Evolutionary conservation across 208 protist genomes (phyloP), one percentile per base, ranked within the genome.

Genomic region (Leishmania turanica): DNA sequence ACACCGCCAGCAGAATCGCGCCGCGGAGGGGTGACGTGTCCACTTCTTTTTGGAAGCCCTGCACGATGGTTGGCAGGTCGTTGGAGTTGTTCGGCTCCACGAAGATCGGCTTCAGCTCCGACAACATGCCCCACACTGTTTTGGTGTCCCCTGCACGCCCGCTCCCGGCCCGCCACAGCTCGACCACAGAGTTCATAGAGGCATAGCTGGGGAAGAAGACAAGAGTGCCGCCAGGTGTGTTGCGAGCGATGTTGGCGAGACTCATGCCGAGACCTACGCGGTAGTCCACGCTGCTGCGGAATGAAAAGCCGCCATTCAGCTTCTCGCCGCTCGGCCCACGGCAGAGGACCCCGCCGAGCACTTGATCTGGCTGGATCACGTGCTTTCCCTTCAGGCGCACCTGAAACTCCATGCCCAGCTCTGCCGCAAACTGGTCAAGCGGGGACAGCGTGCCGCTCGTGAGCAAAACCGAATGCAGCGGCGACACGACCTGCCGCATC

Each of bases 171-270:
- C 88, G 85, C 94, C 96, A 98, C 51, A 96, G 51, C n/a, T 93
- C 88, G 40, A 97, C 84, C 19, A 92, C 89, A 8, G 87, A 81
- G 77, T 94, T 87, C 80, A 98, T 82, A 0, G 93, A 93, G n/a
- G 88, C 83, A 80, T 98, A 98, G 79, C 94, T 97, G 2, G 98
- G 97, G 79, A 99, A 99, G 87, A 99, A 99, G 4, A 99, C 98
- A 2, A 99, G 92, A 34, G 99, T 81, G 53, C 99, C 99, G 60
- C 98, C 93, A 15, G 98, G 99, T 9, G 98, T 93, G 75, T 96
- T 89, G 54, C 95, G 91, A 40, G 87, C 69, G 24, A 99, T 51
- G 84, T 99, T 98, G n/a, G 98, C 87, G 13, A 99, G 66, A 6
- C 89, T 88, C 87, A 93, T 94, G 51, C 96, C 97, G 15, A 99